Percentiles rank a stretch among this genome's conserved stretches.
Conservation (phyloP, 106 monocot genomes). For the Agapanthus africanus region DNA sequence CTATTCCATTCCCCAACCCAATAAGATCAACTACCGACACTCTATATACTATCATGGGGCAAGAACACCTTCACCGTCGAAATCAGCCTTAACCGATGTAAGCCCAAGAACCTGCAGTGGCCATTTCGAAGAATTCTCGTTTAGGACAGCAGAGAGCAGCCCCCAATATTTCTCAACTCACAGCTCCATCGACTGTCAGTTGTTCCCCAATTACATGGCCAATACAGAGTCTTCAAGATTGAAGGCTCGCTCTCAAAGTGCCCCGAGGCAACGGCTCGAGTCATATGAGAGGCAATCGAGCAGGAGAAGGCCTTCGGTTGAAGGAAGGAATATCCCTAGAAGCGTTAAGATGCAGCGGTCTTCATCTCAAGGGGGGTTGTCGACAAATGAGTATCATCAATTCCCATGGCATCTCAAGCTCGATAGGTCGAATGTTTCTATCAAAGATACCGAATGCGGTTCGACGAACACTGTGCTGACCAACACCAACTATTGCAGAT, state of each 20-base stretch:
- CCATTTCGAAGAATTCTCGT: slow-evolving; percentile 49
- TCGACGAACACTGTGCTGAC: slow-evolving; percentile 51
- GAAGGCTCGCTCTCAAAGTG: slow-evolving; percentile 59
- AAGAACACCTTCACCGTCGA: slow-evolving; percentile 24
- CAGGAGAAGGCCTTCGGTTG: slow-evolving; percentile 27
- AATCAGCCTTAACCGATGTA: slow-evolving; percentile 36
- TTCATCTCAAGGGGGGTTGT: slow-evolving; percentile 38
- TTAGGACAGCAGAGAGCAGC: slow-evolving; percentile 40
- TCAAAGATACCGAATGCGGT: slow-evolving; percentile 58
- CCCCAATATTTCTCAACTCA: slow-evolving; percentile 28
- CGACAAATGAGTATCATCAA: slow-evolving; percentile 33
- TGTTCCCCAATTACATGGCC: slow-evolving; percentile 69
- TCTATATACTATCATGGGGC: slow-evolving; percentile 7
- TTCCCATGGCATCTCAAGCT: slow-evolving; percentile 59
- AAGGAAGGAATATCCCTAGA: slow-evolving; percentile 41
- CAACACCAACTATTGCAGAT: slow-evolving; percentile 33
- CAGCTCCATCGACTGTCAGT: slow-evolving; percentile 6
- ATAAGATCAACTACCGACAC: slow-evolving; percentile 15
- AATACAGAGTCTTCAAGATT: slow-evolving; percentile 69
- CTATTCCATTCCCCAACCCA: slow-evolving; percentile 19
- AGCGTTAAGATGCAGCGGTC: slow-evolving; percentile 49
- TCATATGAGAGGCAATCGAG: slow-evolving; percentile 36
- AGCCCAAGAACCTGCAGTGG: slow-evolving; percentile 45
- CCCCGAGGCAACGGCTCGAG: slow-evolving; percentile 50
- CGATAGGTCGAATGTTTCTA: slow-evolving; percentile 39